Evolutionary conservation across 441 rosid genomes (phyloP), one percentile per base, ranked within the genome.

Genomic region (Adansonia gregorii): DNA sequence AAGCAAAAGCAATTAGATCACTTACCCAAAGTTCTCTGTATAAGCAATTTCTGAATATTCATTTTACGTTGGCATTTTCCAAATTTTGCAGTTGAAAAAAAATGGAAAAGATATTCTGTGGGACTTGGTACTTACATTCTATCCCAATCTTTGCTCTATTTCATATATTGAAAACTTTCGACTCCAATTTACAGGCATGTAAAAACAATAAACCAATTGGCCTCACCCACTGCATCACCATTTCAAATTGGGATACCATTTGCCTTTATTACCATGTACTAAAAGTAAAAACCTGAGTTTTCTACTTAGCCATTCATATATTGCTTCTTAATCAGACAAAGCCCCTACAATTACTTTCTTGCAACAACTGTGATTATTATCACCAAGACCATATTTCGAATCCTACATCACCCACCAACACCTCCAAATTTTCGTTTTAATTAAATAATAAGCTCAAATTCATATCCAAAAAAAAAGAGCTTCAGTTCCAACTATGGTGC

Each of bases 101-200:
- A 60, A 0, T 9, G 65, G 22, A 22, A 22, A 24, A 10, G n/a
- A 3, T 9, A 43, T 8, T 19, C 7, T 69, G 22, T 49, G 56
- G 22, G 35, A 46, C 39, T 45, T 67, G 17, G 17, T 22, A 2
- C 20, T 14, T 1, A 35, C 43, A 63, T 31, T 27, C 43, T 63
- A 63, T 63, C 39, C 56, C 56, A 52, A 52, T 12, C 56, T 15
- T 52, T 52, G 56, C 56, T 58, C 63, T 59, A 65, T 41, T 31
- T 31, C 67, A 63, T 27, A 14, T 31, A 63, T 31, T 31, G 17
- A 14, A 63, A 63, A 27, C 8, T 35, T 35, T 63, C 12, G 31
- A 27, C 66, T 31, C 67, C 45, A 63, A 14, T 63, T 63, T 63
- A 17, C 41, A 65, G 20, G 24, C 69, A 65, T 15, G 46, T 65